Conservation (phyloP, 2,329 filamentous ascomycete species). For the Ophiocordyceps camponoti-rufipedis region DNA sequence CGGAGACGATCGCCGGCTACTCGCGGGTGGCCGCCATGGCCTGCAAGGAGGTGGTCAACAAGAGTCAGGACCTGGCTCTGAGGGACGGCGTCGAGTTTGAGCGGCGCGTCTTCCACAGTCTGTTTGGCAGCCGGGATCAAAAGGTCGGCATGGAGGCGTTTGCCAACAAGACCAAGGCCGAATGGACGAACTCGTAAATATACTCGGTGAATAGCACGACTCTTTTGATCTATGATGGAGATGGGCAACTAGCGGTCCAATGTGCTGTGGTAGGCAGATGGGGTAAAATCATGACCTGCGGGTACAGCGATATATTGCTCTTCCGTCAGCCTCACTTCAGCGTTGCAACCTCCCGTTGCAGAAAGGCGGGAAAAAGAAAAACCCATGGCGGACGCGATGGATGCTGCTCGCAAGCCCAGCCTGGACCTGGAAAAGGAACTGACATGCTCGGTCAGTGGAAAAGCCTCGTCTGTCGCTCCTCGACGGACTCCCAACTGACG, state of each 20-base stretch:
- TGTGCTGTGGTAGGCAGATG: no score
- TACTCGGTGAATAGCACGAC: no score
- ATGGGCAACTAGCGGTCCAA: not conserved
- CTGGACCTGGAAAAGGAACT: constrained; percentile 82
- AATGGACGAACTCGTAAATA: constrained; percentile 64
- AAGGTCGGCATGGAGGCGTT: constrained; percentile 96
- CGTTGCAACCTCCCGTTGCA: no score
- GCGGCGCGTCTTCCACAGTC: constrained; percentile 73
- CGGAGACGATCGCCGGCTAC: constrained; percentile 76
- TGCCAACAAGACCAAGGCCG: constrained; percentile 80
- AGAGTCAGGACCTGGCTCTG: constrained; percentile 81
- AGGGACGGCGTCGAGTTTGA: constrained; percentile 91
- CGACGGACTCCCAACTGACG: not conserved
- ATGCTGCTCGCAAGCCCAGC: constrained; percentile 26
- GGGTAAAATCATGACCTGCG: no score
- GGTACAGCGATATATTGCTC: no score
- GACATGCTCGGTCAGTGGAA: constrained; percentile 64
- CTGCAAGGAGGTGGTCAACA: constrained; percentile 96
- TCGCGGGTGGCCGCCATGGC: constrained; percentile 76
- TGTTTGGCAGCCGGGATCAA: constrained; percentile 92
- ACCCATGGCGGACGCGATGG: constrained; percentile 18
- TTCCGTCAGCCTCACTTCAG: not conserved
- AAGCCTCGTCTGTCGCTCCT: not conserved
- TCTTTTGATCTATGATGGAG: not conserved
- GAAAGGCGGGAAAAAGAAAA: no score